Conservation (phyloP, 441 rosid genomes). For the Macaranga tanarius region DNA sequence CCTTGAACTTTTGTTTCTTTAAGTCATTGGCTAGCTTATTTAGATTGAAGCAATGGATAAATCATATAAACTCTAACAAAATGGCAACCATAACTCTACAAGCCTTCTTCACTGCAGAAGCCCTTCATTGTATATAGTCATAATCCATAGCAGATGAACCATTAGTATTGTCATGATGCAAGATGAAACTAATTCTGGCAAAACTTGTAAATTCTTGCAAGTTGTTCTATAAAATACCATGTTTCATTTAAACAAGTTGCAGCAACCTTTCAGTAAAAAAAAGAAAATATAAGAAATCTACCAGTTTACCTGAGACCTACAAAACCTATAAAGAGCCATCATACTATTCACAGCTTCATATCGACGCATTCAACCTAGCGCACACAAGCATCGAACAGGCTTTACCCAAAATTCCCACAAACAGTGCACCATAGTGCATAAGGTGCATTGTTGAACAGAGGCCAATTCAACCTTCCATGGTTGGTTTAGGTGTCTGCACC, state of each 20-base stretch:
- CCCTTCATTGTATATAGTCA: too few species aligned
- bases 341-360: slow-evolving; percentile 27
- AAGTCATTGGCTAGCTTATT: too few species aligned
- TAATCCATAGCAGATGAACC: too few species aligned
- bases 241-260: not conserved
- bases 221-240: not conserved
- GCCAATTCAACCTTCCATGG: not conserved
- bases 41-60: too few species aligned
- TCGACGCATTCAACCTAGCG: slow-evolving; percentile 27
- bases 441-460: not conserved
- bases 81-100: too few species aligned
- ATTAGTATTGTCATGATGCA: too few species aligned
- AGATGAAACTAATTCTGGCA: too few species aligned
- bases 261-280: not conserved
- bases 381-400: slow-evolving; percentile 2
- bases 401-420: slow-evolving; percentile 3
- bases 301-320: slow-evolving; percentile 10
- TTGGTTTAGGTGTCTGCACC: not conserved
- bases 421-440: not conserved
- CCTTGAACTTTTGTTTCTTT: too few species aligned
- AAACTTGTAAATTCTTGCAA: not conserved
- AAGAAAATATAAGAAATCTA: not conserved
- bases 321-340: not conserved
- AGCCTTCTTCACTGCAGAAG: too few species aligned
- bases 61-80: too few species aligned